Evolutionary conservation across 1,284 basidiomycete species (phyloP), one percentile per base, ranked within the genome.

Genomic region (Heterobasidion irregulare): DNA sequence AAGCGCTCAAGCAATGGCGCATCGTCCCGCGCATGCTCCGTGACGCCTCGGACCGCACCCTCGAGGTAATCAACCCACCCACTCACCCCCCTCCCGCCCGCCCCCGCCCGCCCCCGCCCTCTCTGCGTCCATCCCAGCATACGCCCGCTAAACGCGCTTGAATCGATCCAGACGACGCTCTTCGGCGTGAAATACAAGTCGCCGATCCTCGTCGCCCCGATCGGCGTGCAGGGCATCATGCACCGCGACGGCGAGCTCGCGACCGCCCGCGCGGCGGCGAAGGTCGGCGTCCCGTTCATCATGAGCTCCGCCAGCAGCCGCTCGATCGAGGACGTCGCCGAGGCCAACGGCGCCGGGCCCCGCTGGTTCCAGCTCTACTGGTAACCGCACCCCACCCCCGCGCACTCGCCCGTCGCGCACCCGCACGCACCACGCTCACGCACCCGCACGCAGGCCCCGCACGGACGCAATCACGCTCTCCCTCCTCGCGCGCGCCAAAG

Each of bases 291-390:
- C 0, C 85, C 88, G 0, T 82, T 83, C 62, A 79, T 86, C 59
- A 74, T 92, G 62, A 91, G 88, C 56, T 85, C 89, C 0, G 87
- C 84, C 2, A 76, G 85, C 0, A 76, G 79, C 13, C 77, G 83
- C 32, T 79, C 83, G 9, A 85, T 92, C 61, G 90, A 93, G 65
- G 80, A 82, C 41, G 82, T 90, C 1, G 89, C 82, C 5, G 68
- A 73, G 54, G 86, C 79, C 1, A 89, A 84, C 57, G 84, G 81
- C 1, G 68, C 75, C 55, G 75, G 80, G 0, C 72, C 79, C 34
- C 75, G 89, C 32, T 93, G 84, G 83, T 94, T 81, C 69, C 90
- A 94, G 68, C 77, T 93, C 8, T 93, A 93, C 67, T 89, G 86
- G 84, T 79, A 50, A 2, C 26, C 26, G 2, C 49, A 59, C 60